A percentile compares a stretch with the other conserved stretches of the same genome.
These are phyloP conservation scores for Tuber brumale DNA, from an alignment of 495 filamentous ascomycete species.

Conservation along the genomic window DNA sequence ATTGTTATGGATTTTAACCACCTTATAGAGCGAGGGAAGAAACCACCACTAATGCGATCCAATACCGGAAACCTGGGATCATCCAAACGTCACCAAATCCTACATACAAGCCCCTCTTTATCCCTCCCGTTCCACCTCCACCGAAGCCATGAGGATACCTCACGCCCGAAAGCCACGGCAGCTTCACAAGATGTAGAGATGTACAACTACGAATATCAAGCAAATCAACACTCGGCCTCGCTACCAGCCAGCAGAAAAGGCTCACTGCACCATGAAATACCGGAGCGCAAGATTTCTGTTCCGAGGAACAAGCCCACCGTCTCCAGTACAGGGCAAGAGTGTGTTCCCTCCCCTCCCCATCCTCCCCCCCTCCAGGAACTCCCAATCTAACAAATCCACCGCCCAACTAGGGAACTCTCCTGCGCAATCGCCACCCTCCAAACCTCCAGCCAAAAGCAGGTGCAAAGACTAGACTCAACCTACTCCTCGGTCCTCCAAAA, in stretches of 20 bases:
- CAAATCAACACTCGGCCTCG: slow-evolving; percentile 8
- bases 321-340: slow-evolving; percentile 48
- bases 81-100: slow-evolving; percentile 23
- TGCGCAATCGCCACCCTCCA: slow-evolving; percentile 25
- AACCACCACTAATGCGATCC: slow-evolving; percentile 26
- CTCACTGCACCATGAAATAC: slow-evolving; percentile 48
- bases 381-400: slow-evolving; percentile 13
- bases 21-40: neutral
- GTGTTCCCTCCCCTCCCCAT: slow-evolving; percentile 47
- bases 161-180: slow-evolving; percentile 13
- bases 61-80: slow-evolving; percentile 25
- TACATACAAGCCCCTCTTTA: slow-evolving; percentile 21
- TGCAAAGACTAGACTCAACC: slow-evolving; percentile 64
- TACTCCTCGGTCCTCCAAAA: slow-evolving; percentile 82
- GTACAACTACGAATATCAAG: slow-evolving; percentile 21
- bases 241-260: slow-evolving; percentile 43
- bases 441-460: slow-evolving; percentile 53
- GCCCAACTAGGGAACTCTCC: slow-evolving; percentile 22
- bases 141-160: slow-evolving; percentile 28
- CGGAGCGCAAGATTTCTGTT: slow-evolving; percentile 37
- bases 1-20: neutral
- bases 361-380: slow-evolving; percentile 42
- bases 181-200: slow-evolving; percentile 10
- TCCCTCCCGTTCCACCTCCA: slow-evolving; percentile 14
- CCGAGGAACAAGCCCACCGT: neutral